Evolutionary conservation across 2,329 filamentous ascomycete species (phyloP).

Genomic region (Sarocladiaceae sp.): DNA sequence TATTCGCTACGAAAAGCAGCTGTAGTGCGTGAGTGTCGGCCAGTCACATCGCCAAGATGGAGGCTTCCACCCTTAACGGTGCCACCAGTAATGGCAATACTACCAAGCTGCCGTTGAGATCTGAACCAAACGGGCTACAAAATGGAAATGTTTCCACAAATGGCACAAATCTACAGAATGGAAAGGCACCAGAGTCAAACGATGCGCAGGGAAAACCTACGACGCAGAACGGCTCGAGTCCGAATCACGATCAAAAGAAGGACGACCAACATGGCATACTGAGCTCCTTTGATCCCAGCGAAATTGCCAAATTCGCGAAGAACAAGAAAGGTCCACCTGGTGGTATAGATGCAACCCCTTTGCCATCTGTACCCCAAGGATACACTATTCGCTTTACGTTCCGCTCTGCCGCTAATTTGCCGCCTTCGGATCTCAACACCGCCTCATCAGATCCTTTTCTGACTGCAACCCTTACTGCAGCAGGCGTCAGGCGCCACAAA

Average conservation of each 20-base stretch:
- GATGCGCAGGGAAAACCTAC: background rate
- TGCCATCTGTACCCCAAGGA: constrained; percentile 69
- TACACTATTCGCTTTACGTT: constrained; percentile 86
- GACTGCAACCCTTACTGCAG: constrained; percentile 67
- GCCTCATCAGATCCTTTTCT: constrained; percentile 83
- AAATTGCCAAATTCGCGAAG: background rate
- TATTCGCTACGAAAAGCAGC: no score
- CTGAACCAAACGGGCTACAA: background rate
- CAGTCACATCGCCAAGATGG: constrained; percentile 3
- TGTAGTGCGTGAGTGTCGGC: background rate
- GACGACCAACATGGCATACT: background rate
- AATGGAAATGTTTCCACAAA: background rate
- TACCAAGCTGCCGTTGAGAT: background rate
- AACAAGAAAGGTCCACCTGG: constrained; percentile 53
- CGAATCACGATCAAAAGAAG: background rate
- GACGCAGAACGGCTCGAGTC: background rate
- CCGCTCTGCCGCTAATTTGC: constrained; percentile 74
- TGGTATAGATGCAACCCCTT: constrained; percentile 74
- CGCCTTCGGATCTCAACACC: constrained; percentile 73
- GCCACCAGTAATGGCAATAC: background rate
- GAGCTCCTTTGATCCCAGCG: background rate
- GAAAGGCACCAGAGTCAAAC: background rate
- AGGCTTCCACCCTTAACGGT: background rate
- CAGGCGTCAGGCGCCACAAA: constrained; percentile 72
- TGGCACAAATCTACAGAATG: background rate